phyloP scores from a whole-genome alignment of 805 yeast genomes.

The Wickerhamomyces subpelliculosus region DNA sequence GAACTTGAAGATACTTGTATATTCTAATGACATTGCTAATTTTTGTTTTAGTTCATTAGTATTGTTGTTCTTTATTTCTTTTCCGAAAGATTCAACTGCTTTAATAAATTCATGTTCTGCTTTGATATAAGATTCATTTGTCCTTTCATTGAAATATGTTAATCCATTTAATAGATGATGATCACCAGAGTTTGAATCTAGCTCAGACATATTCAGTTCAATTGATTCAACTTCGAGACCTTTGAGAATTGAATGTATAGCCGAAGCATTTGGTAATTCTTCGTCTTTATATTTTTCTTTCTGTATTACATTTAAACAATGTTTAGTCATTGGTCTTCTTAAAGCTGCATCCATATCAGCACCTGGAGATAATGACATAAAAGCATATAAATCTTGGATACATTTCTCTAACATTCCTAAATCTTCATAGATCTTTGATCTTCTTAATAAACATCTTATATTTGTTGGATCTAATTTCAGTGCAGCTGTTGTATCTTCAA shows the following conservation, averaged over 20 bases:
- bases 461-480: constrained; percentile 82
- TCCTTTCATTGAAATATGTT: constrained; percentile 40
- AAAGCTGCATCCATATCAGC: constrained; percentile 57
- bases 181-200: constrained; percentile 39
- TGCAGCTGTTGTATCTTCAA: constrained; percentile 84
- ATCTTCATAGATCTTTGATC: constrained; percentile 88
- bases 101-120: constrained; percentile 42
- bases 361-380: constrained; percentile 81
- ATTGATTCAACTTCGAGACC: constrained; percentile 62
- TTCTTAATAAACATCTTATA: constrained; percentile 84
- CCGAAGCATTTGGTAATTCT: constrained; percentile 80
- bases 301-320: too few relatives aligned
- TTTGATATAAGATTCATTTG: constrained; percentile 28
- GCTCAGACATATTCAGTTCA: constrained; percentile 34
- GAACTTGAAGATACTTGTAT: constrained; percentile 75
- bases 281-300: too few relatives aligned
- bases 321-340: constrained; percentile 24
- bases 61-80: too few relatives aligned
- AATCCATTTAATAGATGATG: constrained; percentile 61
- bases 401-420: constrained; percentile 76
- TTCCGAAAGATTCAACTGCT: constrained; percentile 37
- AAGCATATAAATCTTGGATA: constrained; percentile 84
- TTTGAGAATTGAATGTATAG: constrained; percentile 79
- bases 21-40: constrained; percentile 73
- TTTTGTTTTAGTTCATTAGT: constrained; percentile 28